Evolutionary conservation across 2,329 filamentous ascomycete species (phyloP).

Genomic region (Claviceps maximensis): DNA sequence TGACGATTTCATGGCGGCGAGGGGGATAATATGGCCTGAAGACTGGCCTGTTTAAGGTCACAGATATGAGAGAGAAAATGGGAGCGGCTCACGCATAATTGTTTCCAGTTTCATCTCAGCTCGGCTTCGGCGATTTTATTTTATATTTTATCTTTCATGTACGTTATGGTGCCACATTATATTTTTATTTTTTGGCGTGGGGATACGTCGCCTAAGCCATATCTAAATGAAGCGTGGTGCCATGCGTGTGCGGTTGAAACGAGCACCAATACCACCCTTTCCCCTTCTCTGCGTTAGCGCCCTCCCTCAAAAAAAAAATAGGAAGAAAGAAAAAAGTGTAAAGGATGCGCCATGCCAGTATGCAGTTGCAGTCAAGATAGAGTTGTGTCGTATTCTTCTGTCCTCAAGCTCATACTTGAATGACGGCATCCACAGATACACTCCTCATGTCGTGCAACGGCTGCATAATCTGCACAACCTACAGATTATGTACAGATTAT

Average conservation of each 20-base stretch:
- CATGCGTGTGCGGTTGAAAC: background rate
- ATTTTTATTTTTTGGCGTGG: constrained; percentile 11
- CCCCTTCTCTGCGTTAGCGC: no score
- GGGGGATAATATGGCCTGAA: background rate
- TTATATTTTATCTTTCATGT: constrained; percentile 9
- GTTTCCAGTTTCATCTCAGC: constrained; percentile 18
- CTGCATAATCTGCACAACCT: no score
- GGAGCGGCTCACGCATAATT: constrained; percentile 10
- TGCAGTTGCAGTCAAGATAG: background rate
- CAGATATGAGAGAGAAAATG: constrained; percentile 11
- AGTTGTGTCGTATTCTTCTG: background rate
- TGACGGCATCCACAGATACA: background rate
- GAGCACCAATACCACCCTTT: background rate
- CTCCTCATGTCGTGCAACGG: background rate
- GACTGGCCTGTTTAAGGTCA: background rate
- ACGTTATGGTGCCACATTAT: constrained; percentile 13
- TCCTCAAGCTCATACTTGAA: background rate
- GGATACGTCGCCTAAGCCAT: background rate
- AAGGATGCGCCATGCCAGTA: background rate
- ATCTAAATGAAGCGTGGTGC: background rate
- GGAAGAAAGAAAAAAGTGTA: background rate
- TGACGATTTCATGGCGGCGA: background rate
- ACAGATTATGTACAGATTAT: no score
- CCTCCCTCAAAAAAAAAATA: background rate
- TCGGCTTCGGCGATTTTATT: constrained; percentile 13